These are phyloP conservation scores for Candida ulmi DNA, from an alignment of 805 yeast species.

Conservation along the genomic window DNA sequence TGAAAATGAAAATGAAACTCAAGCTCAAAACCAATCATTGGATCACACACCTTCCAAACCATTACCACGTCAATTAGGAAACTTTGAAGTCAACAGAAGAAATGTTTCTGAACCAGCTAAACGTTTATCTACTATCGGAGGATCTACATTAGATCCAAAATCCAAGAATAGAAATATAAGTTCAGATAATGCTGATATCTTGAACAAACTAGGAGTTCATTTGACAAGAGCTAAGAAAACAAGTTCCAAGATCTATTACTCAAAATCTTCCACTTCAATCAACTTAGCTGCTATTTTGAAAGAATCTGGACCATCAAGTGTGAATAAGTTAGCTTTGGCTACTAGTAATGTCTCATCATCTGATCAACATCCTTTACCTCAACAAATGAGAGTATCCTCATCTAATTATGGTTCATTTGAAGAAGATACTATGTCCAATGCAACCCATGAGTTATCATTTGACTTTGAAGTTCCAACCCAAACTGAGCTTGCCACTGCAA, in stretches of 20 bases:
- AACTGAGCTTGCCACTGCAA: slow-evolving; percentile 21
- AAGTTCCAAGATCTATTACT: slow-evolving; percentile 20
- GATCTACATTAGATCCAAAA: slow-evolving; percentile 22
- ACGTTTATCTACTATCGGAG: slow-evolving; percentile 9
- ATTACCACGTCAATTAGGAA: slow-evolving; percentile 11
- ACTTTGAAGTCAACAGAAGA: slow-evolving; percentile 14
- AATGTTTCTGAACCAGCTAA: slow-evolving; percentile 14
- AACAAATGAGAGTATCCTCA: slow-evolving; percentile 15
- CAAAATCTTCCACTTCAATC: slow-evolving; percentile 23
- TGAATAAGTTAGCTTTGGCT: background rate
- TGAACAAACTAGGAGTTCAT: slow-evolving; percentile 20
- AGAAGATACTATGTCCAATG: slow-evolving; percentile 3
- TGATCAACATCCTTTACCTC: slow-evolving; percentile 3
- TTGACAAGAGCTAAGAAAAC: slow-evolving; percentile 12
- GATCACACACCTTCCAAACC: slow-evolving; percentile 2
- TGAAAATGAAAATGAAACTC: background rate
- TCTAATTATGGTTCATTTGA: slow-evolving; percentile 21
- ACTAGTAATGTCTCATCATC: background rate
- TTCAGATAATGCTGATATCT: slow-evolving; percentile 14
- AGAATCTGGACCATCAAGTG: slow-evolving; percentile 1
- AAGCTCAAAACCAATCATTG: slow-evolving; percentile 4
- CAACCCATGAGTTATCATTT: slow-evolving; percentile 17
- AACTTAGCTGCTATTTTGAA: slow-evolving; percentile 20
- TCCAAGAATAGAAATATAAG: slow-evolving; percentile 13
- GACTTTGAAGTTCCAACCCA: slow-evolving; percentile 22